Base-by-base conservation (phyloP, 108 stramenopile species). In the Chaetoceros tenuissimus region DNA sequence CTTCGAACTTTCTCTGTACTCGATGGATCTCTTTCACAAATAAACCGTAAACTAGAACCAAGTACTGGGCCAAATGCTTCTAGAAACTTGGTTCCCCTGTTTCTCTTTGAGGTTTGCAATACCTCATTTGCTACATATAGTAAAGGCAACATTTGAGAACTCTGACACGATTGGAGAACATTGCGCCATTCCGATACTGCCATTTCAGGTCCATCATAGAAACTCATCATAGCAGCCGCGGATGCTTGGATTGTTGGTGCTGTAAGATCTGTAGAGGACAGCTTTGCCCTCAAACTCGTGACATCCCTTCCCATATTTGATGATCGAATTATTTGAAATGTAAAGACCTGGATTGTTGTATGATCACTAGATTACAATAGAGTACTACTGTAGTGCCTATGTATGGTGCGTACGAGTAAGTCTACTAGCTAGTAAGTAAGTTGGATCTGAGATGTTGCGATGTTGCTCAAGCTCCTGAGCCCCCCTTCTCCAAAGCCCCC, bases 91-190 rank as follows among this genome's bases (percentile, higher is more conserved):
- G 66, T 82, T 10, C 90, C 85, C n/a, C 84, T 73, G 72, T 92
- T 87, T n/a, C 87, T 61, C 67, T 88, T 88, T 29, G 73, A 75
- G 24, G 75, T 88, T 58, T 92, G 90, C 44, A 92, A 43, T 3
- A 83, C 82, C 67, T 92, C 90, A 60, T 92, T 92, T 53, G 86
- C 86, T 22, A 92, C 87, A 66, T 92, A 92, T 24, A 92, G 62
- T 10, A 92, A 66, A 17, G 90, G 87, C 24, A 92, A 54, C 46
- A 69, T 57, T 28, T 84, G 84, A 46, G 75, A 67, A 5, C 46
- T 40, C 2, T 62, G 61, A 13, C 73, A 69, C 19, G 74, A 73
- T 48, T 78, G 76, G 24, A 90, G 57, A 8, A 72, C 77, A 44
- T 79, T 75, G n/a, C 89, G 62, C 89, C 89, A 90, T 73, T 86